Percentiles rank a stretch among this genome's conserved stretches.
Evolutionary conservation across 768 basidiomycete species (phyloP).

Genomic region (Phallus indusiatus): DNA sequence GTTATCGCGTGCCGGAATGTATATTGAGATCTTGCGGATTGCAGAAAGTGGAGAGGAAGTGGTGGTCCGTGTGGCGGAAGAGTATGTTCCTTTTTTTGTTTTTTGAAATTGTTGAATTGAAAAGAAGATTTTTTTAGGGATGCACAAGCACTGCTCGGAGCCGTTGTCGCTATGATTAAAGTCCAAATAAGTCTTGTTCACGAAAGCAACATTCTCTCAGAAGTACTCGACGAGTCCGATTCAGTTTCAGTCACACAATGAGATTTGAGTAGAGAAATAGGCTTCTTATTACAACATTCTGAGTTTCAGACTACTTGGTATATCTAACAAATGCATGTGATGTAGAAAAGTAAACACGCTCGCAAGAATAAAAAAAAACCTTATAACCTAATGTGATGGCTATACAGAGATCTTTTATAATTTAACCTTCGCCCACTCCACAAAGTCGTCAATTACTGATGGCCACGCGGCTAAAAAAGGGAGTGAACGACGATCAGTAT

Average conservation of each 20-base stretch:
- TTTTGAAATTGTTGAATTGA: neutral
- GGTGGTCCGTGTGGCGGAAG: conserved; percentile 26
- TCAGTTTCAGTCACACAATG: neutral
- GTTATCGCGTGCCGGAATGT: conserved; percentile 36
- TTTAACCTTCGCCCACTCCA: conserved; percentile 45
- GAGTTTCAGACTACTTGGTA: neutral
- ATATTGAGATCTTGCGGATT: conserved; percentile 53
- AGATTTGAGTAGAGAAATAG: too few species aligned
- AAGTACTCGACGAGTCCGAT: neutral
- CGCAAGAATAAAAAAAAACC: neutral
- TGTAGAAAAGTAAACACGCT: neutral
- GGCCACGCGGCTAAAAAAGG: conserved; percentile 65
- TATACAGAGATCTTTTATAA: neutral
- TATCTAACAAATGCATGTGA: neutral
- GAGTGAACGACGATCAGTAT: neutral
- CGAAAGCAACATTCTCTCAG: neutral
- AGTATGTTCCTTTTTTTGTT: neutral
- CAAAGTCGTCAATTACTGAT: conserved; percentile 79
- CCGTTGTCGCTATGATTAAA: conserved; percentile 1
- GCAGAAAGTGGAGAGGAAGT: conserved; percentile 29
- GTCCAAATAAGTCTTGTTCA: neutral
- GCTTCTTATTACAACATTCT: neutral
- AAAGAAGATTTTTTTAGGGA: neutral
- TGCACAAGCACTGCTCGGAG: conserved; percentile 1
- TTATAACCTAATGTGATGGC: too few species aligned